These are phyloP conservation scores for Thelonectria blattea DNA, from an alignment of 2,329 filamentous ascomycete species.

Conservation along the genomic window DNA sequence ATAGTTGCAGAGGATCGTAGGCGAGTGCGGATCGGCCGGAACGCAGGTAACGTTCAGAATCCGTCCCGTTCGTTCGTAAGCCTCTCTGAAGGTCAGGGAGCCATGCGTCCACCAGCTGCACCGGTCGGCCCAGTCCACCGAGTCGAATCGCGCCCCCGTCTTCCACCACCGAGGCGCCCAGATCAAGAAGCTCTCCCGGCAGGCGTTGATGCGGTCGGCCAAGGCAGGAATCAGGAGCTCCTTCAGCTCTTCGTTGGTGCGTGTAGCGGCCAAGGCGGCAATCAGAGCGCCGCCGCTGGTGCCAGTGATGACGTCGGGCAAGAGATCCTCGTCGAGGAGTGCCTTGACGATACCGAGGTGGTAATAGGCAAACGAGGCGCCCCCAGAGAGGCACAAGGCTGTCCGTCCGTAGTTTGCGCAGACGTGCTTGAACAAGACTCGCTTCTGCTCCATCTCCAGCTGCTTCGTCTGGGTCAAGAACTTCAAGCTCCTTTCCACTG, in stretches of 20 bases:
- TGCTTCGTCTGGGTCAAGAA: conserved; percentile 73
- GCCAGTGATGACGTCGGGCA: conserved; percentile 94
- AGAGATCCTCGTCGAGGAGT: conserved; percentile 80
- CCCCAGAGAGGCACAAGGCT: conserved; percentile 89
- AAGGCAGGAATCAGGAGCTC: conserved; percentile 84
- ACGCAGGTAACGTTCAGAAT: conserved; percentile 97
- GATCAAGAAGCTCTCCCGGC: conserved; percentile 74
- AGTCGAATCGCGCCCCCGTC: conserved; percentile 93
- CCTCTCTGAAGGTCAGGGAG: conserved; percentile 92
- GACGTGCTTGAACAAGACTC: conserved; percentile 83
- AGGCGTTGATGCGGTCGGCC: conserved; percentile 84
- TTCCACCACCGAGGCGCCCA: conserved; percentile 89
- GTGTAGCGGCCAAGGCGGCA: conserved; percentile 83
- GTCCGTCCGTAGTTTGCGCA: conserved; percentile 92
- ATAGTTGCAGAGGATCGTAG: conserved; percentile 91
- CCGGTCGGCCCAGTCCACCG: conserved; percentile 84
- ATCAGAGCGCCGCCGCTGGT: conserved; percentile 94
- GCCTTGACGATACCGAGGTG: conserved; percentile 94
- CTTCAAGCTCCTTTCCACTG: conserved; percentile 69
- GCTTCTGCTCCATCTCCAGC: conserved; percentile 75
- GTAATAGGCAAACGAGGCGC: conserved; percentile 94
- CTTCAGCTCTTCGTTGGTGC: conserved; percentile 91
- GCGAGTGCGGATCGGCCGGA: conserved; percentile 92
- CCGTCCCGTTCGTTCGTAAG: conserved; percentile 89
- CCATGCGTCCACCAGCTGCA: conserved; percentile 91